Evolutionary conservation across 495 filamentous ascomycete genomes (phyloP).

Genomic region (Xanthoparmelia taractica): DNA sequence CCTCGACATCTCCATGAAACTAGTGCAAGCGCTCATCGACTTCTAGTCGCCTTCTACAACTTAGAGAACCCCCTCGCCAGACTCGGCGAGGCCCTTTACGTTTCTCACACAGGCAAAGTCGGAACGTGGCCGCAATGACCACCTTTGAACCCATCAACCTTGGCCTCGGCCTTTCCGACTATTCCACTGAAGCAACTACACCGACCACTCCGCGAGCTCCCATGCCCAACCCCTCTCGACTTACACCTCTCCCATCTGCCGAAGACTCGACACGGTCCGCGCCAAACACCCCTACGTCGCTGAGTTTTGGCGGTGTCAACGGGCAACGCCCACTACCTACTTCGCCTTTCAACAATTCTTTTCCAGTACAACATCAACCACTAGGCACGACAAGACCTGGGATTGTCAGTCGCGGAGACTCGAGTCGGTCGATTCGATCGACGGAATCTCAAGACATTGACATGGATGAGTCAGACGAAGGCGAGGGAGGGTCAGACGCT

Average conservation of each 20-base stretch:
- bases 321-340: conserved; percentile 55
- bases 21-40: conserved; percentile 12
- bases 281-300: conserved; percentile 54
- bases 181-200: conserved; percentile 49
- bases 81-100: conserved; percentile 15
- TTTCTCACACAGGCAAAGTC: conserved; percentile 1
- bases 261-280: conserved; percentile 33
- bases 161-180: conserved; percentile 49
- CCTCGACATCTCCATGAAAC: conserved; percentile 6
- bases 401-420: conserved; percentile 47
- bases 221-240: conserved; percentile 33
- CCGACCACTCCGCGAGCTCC: conserved; percentile 57
- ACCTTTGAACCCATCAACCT: conserved; percentile 74
- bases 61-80: conserved; percentile 32
- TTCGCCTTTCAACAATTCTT: conserved; percentile 47
- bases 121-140: conserved; percentile 35
- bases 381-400: conserved; percentile 32
- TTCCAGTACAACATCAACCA: conserved; percentile 38
- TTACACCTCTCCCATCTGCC: conserved; percentile 31
- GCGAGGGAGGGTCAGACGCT: conserved; percentile 57
- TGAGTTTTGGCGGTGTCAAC: conserved; percentile 48
- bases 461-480: conserved; percentile 70
- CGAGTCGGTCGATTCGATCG: conserved; percentile 55
- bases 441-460: conserved; percentile 65
- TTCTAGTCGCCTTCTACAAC: conserved; percentile 25